phyloP scores from a whole-genome alignment of 176 grass and related monocot species.

The Luzula sylvatica region DNA sequence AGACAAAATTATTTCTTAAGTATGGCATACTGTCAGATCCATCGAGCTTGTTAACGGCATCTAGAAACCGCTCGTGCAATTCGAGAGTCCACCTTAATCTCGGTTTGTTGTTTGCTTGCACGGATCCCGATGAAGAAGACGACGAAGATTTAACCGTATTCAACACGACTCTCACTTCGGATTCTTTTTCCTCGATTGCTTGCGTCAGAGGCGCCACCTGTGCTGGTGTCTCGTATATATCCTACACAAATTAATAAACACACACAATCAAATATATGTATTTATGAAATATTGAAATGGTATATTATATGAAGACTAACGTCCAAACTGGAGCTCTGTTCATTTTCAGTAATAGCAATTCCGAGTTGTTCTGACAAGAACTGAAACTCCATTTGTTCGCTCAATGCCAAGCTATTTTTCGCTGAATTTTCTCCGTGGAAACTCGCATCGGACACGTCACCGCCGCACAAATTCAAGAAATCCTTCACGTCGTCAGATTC shows the following conservation, averaged over 20 bases:
- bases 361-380: constrained; percentile 80
- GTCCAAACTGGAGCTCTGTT: constrained; percentile 59
- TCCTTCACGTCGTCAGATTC: constrained; percentile 38
- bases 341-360: constrained; percentile 55
- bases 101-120: constrained; percentile 31
- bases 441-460: constrained; percentile 44
- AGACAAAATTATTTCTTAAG: neutral
- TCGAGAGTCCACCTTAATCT: constrained; percentile 76
- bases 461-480: constrained; percentile 56
- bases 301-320: constrained; percentile 8
- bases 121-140: constrained; percentile 26
- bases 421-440: constrained; percentile 30
- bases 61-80: constrained; percentile 78
- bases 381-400: constrained; percentile 62
- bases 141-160: constrained; percentile 38
- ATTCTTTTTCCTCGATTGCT: constrained; percentile 5
- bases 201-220: constrained; percentile 18
- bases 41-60: constrained; percentile 65
- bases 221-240: constrained; percentile 37
- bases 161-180: constrained; percentile 33
- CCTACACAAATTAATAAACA: constrained; percentile 49
- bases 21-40: constrained; percentile 52
- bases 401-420: constrained; percentile 29
- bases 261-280: neutral
- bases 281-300: neutral